Percentiles rank a stretch among this genome's conserved stretches.
These are phyloP conservation scores for Lasiodiplodia gonubiensis DNA, from an alignment of 2,329 filamentous ascomycete species.

Conservation along the genomic window DNA sequence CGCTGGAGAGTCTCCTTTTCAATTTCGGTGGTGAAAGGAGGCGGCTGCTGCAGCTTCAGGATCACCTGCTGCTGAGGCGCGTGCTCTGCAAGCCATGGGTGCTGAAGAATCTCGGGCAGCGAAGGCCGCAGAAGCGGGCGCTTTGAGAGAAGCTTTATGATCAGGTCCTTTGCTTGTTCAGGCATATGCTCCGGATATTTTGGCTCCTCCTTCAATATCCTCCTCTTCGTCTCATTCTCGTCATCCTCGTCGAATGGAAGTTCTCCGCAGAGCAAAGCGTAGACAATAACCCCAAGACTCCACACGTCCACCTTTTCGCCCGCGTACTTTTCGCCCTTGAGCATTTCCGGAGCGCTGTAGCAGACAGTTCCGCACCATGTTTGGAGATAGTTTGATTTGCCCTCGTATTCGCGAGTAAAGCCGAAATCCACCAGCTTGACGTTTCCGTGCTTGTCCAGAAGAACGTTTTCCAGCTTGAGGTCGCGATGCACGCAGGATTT, in stretches of 20 bases:
- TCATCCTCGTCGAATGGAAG: conserved; percentile 97
- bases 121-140: conserved; percentile 81
- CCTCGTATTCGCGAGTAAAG: conserved; percentile 96
- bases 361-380: conserved; percentile 98
- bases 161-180: conserved; percentile 75
- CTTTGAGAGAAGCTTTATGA: conserved; percentile 85
- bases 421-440: conserved; percentile 98
- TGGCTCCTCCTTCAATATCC: conserved; percentile 85
- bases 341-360: conserved; percentile 97
- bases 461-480: conserved; percentile 93
- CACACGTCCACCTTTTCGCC: conserved; percentile 98
- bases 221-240: conserved; percentile 81
- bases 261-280: conserved; percentile 81
- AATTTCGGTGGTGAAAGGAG: conserved; percentile 82
- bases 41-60: conserved; percentile 77
- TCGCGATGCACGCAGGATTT: conserved; percentile 97
- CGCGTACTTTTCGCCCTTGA: conserved; percentile 97
- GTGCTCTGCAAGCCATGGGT: conserved; percentile 87
- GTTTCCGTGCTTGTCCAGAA: conserved; percentile 95
- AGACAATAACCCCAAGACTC: conserved; percentile 85
- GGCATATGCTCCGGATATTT: conserved; percentile 82
- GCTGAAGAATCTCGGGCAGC: conserved; percentile 81
- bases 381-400: conserved; percentile 90
- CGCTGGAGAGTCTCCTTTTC: conserved; percentile 91
- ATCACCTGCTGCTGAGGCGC: conserved; percentile 89